Evolutionary conservation across 2,329 filamentous ascomycete species (phyloP), one percentile per base, ranked within the genome.

Genomic region (Sclerotinia borealis): DNA sequence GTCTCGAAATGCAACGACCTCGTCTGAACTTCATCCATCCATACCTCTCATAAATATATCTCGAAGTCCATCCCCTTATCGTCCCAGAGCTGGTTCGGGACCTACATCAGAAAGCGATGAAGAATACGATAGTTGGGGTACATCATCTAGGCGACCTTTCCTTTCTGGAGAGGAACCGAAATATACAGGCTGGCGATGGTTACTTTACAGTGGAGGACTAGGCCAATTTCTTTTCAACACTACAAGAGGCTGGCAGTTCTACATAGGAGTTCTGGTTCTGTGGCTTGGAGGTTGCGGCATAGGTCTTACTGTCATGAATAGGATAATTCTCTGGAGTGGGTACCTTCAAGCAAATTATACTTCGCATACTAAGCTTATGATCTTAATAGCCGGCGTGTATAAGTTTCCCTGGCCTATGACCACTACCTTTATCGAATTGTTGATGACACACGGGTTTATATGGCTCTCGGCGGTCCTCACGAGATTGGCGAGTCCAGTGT

Each of bases 341-440:
- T 74, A 71, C 65, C 68, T 72, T 45, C 61, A 68, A 64, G 66
- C 67, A 59, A 71, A 71, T 60, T 73, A 72, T 55, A 73, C 70
- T 17, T 65, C 65, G 37, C 68, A 73, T 66, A 72, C 65, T 56
- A 72, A 72, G 65, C 69, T 72, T 63, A 68, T 70, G 55, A 63
- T 61, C 39, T 64, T 71, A 68, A 66, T 73, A 76, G 75, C 78
- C 63, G 79, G 79, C 58, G 76, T 79, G 34, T 80, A 75, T 69
- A 82, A 79, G 68, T 83, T 84, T 65, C 79, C 79, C 1, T 83
- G 81, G 65, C 81, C 81, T 17, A 72, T 83, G 36, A 79, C 80
- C 10, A 76, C 78, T 58, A 82, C 81, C 0, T 77, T 81, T 34
- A 69, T 82, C 22, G 79, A 84, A 67, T 76, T 84, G 45, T 69